phyloP scores from a whole-genome alignment of 2,329 filamentous ascomycete genomes.

The Akanthomyces muscarius region DNA sequence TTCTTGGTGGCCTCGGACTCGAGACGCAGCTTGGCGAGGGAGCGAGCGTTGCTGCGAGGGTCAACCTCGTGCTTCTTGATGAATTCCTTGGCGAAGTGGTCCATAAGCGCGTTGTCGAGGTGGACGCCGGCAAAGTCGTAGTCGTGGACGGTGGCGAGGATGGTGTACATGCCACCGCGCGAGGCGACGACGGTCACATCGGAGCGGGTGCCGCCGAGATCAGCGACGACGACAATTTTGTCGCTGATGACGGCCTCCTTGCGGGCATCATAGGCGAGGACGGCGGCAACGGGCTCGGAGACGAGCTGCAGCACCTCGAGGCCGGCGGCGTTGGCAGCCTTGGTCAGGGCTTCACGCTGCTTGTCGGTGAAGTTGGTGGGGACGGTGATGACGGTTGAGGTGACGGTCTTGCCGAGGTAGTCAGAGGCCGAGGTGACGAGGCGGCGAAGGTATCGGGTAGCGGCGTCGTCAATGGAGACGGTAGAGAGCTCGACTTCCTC shows the following conservation, averaged over 20 bases:
- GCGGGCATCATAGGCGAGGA: slow-evolving; percentile 87
- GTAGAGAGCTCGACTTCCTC: slow-evolving; percentile 53
- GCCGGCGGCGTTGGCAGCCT: slow-evolving; percentile 73
- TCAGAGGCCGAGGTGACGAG: slow-evolving; percentile 81
- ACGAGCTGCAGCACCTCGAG: slow-evolving; percentile 92
- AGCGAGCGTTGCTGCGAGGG: slow-evolving; percentile 74
- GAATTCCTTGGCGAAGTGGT: slow-evolving; percentile 98
- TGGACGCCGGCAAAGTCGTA: slow-evolving; percentile 86
- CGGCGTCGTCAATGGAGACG: slow-evolving; percentile 73
- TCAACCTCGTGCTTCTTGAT: slow-evolving; percentile 93
- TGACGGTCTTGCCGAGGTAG: slow-evolving; percentile 89
- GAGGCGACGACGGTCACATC: slow-evolving; percentile 89
- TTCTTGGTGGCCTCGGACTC: slow-evolving; percentile 92
- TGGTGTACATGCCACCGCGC: slow-evolving; percentile 92
- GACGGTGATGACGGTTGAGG: slow-evolving; percentile 89
- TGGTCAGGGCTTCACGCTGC: slow-evolving; percentile 76
- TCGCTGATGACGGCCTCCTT: slow-evolving; percentile 70
- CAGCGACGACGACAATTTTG: slow-evolving; percentile 87
- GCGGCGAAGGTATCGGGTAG: slow-evolving; percentile 79
- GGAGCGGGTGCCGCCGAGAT: slow-evolving; percentile 87
- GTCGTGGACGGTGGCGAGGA: slow-evolving; percentile 90
- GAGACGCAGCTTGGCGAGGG: slow-evolving; percentile 85
- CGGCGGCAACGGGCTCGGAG: slow-evolving; percentile 81
- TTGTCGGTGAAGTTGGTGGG: slow-evolving; percentile 89
- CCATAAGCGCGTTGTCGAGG: slow-evolving; percentile 85